phyloP scores from a whole-genome alignment of 352 stramenopile genomes.

The Pythium aphanidermatum region DNA sequence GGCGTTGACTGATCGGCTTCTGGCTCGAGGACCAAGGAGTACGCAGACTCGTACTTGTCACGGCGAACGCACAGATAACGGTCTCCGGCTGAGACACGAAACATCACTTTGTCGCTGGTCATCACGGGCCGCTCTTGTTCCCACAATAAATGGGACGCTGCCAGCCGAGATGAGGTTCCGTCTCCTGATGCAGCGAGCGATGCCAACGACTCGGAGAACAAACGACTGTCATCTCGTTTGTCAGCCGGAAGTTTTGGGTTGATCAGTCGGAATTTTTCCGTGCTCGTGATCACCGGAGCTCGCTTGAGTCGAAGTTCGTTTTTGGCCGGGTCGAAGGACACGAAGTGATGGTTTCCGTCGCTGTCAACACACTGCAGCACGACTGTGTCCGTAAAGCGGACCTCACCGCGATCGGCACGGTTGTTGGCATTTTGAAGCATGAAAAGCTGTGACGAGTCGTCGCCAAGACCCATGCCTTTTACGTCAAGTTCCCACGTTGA shows the following conservation, averaged over 20 bases:
- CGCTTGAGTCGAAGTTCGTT: constrained; percentile 62
- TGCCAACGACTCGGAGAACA: constrained; percentile 18
- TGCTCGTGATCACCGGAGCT: constrained; percentile 66
- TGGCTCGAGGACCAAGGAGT: constrained; percentile 34
- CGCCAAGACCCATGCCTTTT: constrained; percentile 51
- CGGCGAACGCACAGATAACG: constrained; percentile 38
- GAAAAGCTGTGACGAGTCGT: constrained; percentile 77
- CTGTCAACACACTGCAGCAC: constrained; percentile 70
- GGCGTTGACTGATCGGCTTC: constrained; percentile 28
- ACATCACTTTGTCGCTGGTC: constrained; percentile 69
- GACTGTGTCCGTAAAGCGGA: constrained; percentile 72
- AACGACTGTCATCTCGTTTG: constrained; percentile 14
- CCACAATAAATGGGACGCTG: constrained; percentile 24
- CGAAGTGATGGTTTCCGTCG: constrained; percentile 60
- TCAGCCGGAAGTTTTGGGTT: constrained; percentile 38
- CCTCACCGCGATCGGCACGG: constrained; percentile 54
- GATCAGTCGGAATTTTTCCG: constrained; percentile 75
- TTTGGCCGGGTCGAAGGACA: constrained; percentile 59
- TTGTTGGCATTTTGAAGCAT: constrained; percentile 69
- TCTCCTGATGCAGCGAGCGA: not conserved
- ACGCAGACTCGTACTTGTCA: constrained; percentile 24
- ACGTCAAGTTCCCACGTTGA: constrained; percentile 34
- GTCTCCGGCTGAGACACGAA: constrained; percentile 62
- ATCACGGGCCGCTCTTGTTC: constrained; percentile 52
- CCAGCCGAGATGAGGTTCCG: not conserved